Evolutionary conservation across 495 filamentous ascomycete genomes (phyloP).

Genomic region (Podospora anserina): DNA sequence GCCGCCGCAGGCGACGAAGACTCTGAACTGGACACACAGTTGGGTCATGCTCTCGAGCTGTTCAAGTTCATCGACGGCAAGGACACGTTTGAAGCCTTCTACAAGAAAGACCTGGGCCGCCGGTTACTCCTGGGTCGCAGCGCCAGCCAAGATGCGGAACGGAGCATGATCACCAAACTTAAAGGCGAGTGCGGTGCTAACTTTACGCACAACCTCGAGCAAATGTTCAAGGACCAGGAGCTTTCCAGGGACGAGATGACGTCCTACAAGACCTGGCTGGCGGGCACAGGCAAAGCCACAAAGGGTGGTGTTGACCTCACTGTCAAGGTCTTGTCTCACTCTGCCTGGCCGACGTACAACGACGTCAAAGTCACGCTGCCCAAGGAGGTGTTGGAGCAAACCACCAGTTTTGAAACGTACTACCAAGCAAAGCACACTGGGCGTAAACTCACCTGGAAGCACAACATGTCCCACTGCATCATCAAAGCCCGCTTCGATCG

Average conservation of each 20-base stretch:
- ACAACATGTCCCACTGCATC: constrained; percentile 82
- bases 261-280: constrained; percentile 59
- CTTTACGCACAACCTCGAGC: constrained; percentile 95
- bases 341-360: constrained; percentile 90
- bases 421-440: constrained; percentile 87
- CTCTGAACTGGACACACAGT: constrained; percentile 78
- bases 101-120: constrained; percentile 92
- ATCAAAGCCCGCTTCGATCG: constrained; percentile 73
- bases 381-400: constrained; percentile 60
- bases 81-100: constrained; percentile 96
- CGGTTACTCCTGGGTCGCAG: constrained; percentile 85
- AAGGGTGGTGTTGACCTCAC: constrained; percentile 64
- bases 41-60: constrained; percentile 87
- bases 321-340: constrained; percentile 79
- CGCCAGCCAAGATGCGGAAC: constrained; percentile 90
- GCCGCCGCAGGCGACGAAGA: constrained; percentile 73
- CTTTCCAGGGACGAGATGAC: constrained; percentile 79
- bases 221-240: constrained; percentile 99
- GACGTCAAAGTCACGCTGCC: constrained; percentile 76
- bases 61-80: constrained; percentile 98
- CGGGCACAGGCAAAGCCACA: constrained; percentile 46
- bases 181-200: constrained; percentile 89
- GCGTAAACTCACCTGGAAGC: constrained; percentile 85
- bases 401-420: constrained; percentile 71
- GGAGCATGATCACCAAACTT: constrained; percentile 86